Evolutionary conservation across 768 basidiomycete genomes (phyloP).

Genomic region (Psilocybe tampanensis): DNA sequence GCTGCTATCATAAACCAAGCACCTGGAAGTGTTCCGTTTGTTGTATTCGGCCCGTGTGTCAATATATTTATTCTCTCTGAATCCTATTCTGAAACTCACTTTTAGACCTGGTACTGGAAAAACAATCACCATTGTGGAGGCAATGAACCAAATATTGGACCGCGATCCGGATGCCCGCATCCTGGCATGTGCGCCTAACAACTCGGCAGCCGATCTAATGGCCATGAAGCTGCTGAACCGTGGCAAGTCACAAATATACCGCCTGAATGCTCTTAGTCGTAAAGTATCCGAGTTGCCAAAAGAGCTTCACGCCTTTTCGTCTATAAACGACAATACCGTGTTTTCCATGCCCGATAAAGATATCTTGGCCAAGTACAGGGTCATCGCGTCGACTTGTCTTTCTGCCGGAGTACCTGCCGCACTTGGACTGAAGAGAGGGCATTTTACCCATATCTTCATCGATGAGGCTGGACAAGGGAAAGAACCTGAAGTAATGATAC

Average conservation of each 20-base stretch:
- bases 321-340: constrained; percentile 38
- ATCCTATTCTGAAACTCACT: not conserved
- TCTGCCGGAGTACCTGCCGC: constrained; percentile 51
- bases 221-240: constrained; percentile 43
- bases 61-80: not conserved
- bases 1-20: constrained; percentile 46
- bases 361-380: constrained; percentile 43
- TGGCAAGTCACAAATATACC: constrained; percentile 43
- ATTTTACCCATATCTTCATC: constrained; percentile 62
- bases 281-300: constrained; percentile 37
- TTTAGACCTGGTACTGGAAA: constrained; percentile 67
- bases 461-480: constrained; percentile 69
- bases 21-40: constrained; percentile 53
- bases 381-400: constrained; percentile 61
- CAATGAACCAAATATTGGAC: constrained; percentile 56
- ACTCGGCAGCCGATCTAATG: constrained; percentile 67
- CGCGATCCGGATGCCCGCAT: constrained; percentile 44
- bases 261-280: constrained; percentile 55
- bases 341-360: constrained; percentile 49
- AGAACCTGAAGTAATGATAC: constrained; percentile 60
- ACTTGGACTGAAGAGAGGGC: constrained; percentile 51
- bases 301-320: constrained; percentile 38
- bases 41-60: constrained; percentile 67
- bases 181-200: constrained; percentile 69
- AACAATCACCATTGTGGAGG: constrained; percentile 66